Evolutionary conservation across 139 green algal genomes (phyloP).

Genomic region (Chlorella sorokiniana): DNA sequence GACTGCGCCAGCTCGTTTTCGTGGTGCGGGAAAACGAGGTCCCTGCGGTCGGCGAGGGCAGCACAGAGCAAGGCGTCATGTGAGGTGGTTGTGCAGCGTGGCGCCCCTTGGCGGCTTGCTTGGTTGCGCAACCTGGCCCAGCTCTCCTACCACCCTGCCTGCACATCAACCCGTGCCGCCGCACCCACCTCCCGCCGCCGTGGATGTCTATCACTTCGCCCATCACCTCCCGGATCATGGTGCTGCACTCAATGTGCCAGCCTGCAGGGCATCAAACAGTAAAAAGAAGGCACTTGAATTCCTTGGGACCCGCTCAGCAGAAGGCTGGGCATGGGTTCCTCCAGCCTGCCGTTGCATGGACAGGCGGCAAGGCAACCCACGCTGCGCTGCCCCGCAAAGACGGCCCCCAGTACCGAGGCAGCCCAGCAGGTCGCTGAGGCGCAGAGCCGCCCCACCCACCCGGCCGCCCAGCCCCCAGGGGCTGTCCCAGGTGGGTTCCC

Average conservation of each 20-base stretch:
- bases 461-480: constrained; percentile 93
- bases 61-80: neutral
- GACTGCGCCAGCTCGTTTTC: constrained; percentile 94
- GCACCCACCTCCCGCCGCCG: constrained; percentile 61
- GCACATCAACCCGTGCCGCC: neutral
- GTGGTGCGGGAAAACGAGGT: constrained; percentile 96
- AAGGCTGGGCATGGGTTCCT: too few species aligned
- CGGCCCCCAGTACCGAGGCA: neutral
- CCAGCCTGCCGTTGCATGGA: too few species aligned
- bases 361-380: neutral
- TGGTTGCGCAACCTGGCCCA: neutral
- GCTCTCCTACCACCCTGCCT: neutral
- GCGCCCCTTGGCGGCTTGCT: neutral
- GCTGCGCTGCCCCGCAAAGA: neutral
- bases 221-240: constrained; percentile 88
- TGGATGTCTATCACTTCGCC: constrained; percentile 91
- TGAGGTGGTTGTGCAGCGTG: neutral
- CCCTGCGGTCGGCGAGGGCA: constrained; percentile 18
- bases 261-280: too few species aligned
- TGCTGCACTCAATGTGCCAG: constrained; percentile 97
- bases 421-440: too few species aligned
- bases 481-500: constrained; percentile 88
- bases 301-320: too few species aligned
- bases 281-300: too few species aligned
- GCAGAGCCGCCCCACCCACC: constrained; percentile 12